These are phyloP conservation scores for Talaromyces marneffei DNA, from an alignment of 2,329 filamentous ascomycete species.

Conservation along the genomic window DNA sequence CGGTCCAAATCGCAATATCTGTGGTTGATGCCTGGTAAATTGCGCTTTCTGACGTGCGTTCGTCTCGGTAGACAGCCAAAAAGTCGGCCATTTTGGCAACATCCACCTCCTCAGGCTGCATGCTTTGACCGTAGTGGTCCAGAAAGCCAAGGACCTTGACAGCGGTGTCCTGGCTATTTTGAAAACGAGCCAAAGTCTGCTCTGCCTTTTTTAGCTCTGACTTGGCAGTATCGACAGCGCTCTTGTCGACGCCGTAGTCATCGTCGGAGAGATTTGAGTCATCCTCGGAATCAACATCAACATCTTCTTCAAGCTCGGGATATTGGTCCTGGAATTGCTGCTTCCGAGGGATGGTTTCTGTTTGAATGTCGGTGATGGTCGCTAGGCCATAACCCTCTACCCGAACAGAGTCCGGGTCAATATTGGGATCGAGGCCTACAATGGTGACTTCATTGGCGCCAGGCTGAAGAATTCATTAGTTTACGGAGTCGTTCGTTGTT, in stretches of 20 bases:
- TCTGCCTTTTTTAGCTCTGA: constrained; percentile 28
- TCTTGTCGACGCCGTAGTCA: constrained; percentile 6
- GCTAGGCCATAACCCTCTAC: constrained; percentile 55
- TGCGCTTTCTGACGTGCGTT: constrained; percentile 25
- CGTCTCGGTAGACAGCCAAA: constrained; percentile 29
- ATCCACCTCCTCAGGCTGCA: constrained; percentile 26
- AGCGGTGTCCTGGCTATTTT: constrained; percentile 22
- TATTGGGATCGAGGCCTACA: constrained; percentile 48
- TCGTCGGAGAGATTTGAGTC: constrained; percentile 14
- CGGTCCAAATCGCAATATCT: constrained; percentile 22
- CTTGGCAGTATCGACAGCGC: constrained; percentile 19
- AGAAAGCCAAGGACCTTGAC: constrained; percentile 26
- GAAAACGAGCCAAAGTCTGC: constrained; percentile 27
- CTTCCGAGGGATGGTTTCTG: constrained; percentile 53
- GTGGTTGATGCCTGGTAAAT: constrained; percentile 20
- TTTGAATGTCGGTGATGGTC: constrained; percentile 57
- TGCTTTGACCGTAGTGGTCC: constrained; percentile 30
- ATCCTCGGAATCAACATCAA: constrained; percentile 33
- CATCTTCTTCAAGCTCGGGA: constrained; percentile 36
- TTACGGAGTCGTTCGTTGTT: no score
- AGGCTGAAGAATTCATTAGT: constrained; percentile 29
- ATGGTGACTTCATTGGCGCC: constrained; percentile 55
- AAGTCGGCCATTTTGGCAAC: constrained; percentile 30
- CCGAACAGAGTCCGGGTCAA: constrained; percentile 54
- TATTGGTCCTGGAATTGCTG: constrained; percentile 53